Conservation (phyloP, 768 basidiomycete genomes). For the Trametopsis cervina region DNA sequence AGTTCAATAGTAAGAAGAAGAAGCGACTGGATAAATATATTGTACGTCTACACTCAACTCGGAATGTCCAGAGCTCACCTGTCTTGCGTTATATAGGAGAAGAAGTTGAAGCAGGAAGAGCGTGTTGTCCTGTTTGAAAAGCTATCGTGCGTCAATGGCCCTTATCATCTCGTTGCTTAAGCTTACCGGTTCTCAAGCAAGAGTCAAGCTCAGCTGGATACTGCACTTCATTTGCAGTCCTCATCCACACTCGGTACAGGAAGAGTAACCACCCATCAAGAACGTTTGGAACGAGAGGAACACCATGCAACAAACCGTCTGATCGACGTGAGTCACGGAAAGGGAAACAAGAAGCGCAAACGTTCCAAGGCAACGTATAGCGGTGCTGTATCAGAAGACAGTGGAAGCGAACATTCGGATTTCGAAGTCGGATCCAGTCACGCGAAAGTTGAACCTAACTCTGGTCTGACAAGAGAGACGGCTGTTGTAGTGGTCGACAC, state of each 20-base stretch:
- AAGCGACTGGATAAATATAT: slow-evolving; percentile 91
- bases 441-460: slow-evolving; percentile 17
- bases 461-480: slow-evolving; percentile 16
- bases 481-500: slow-evolving; percentile 22
- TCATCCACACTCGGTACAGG: slow-evolving; percentile 83
- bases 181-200: slow-evolving; percentile 39
- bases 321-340: slow-evolving; percentile 39
- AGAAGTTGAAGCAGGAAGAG: slow-evolving; percentile 90
- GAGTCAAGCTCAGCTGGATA: slow-evolving; percentile 62
- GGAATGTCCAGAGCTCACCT: neutral
- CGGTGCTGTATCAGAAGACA: slow-evolving; percentile 18
- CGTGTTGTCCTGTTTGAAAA: slow-evolving; percentile 71
- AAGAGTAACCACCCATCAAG: slow-evolving; percentile 50
- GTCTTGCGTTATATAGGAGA: slow-evolving; percentile 48
- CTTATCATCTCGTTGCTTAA: neutral
- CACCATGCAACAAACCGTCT: slow-evolving; percentile 50
- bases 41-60: slow-evolving; percentile 46
- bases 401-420: slow-evolving; percentile 28
- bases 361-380: neutral
- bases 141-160: slow-evolving; percentile 52
- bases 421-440: slow-evolving; percentile 10
- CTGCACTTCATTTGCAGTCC: slow-evolving; percentile 58
- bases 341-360: slow-evolving; percentile 35
- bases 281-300: slow-evolving; percentile 51
- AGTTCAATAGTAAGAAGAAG: slow-evolving; percentile 80